phyloP scores from a whole-genome alignment of 805 yeast species.

The Teunomyces aglyptinius region DNA sequence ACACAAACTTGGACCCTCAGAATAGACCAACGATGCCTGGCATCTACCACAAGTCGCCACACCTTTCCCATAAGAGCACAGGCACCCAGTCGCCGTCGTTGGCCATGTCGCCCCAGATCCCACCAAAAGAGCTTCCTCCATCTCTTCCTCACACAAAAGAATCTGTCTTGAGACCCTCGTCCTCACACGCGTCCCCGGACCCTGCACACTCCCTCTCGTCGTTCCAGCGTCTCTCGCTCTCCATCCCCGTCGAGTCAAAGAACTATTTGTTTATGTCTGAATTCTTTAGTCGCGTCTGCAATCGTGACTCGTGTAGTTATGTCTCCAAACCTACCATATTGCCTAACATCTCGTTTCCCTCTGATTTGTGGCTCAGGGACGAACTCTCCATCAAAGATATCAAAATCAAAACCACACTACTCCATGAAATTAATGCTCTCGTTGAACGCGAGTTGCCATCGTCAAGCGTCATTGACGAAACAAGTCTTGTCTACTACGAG shows the following conservation, averaged over 20 bases:
- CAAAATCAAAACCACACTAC: slow-evolving; percentile 29
- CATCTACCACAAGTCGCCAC: not conserved
- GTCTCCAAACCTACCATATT: slow-evolving; percentile 17
- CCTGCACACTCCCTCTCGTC: slow-evolving; percentile 1
- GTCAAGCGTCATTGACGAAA: slow-evolving; percentile 21
- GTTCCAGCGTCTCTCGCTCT: slow-evolving; percentile 23
- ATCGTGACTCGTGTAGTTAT: slow-evolving; percentile 10
- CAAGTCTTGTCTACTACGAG: slow-evolving; percentile 27
- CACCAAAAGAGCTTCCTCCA: not conserved
- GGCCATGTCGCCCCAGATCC: not conserved
- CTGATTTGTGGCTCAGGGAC: slow-evolving; percentile 36
- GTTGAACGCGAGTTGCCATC: slow-evolving; percentile 19
- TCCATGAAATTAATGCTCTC: slow-evolving; percentile 32
- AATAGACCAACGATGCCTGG: not conserved
- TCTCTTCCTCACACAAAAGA: not conserved
- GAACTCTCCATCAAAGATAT: slow-evolving; percentile 29
- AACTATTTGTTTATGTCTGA: slow-evolving; percentile 25
- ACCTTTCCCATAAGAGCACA: not conserved
- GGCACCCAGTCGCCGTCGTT: not conserved
- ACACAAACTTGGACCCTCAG: not conserved
- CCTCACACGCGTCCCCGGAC: not conserved
- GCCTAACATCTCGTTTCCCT: slow-evolving; percentile 34
- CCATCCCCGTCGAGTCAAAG: slow-evolving; percentile 26
- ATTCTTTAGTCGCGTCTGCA: slow-evolving; percentile 24
- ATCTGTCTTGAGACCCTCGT: not conserved